These are phyloP conservation scores for Beta vulgaris DNA, from an alignment of 148 eudicot genomes.

Conservation along the genomic window DNA sequence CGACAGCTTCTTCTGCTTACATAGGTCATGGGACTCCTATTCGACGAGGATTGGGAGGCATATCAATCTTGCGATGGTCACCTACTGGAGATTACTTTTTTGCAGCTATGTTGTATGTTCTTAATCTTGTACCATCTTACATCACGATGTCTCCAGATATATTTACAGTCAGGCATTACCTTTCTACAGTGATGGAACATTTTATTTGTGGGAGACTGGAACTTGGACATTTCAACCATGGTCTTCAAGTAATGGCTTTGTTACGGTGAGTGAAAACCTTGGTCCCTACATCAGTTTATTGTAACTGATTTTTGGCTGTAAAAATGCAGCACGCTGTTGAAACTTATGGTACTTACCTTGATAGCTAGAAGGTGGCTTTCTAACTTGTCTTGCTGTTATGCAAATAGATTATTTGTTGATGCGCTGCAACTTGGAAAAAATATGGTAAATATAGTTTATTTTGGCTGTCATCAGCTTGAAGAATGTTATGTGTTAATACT, in stretches of 20 bases:
- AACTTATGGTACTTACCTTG: not conserved
- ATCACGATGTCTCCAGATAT: not conserved
- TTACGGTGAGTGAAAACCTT: constrained; percentile 57
- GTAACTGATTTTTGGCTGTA: not conserved
- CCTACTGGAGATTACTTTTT: constrained; percentile 93
- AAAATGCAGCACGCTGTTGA: not conserved
- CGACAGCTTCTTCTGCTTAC: constrained; percentile 15
- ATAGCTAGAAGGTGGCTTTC: not conserved
- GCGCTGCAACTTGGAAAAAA: not conserved
- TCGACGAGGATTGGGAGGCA: constrained; percentile 91
- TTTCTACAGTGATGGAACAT: constrained; percentile 85
- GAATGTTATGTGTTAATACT: not conserved
- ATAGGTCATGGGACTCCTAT: constrained; percentile 88
- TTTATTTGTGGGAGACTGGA: constrained; percentile 96
- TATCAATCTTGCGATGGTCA: constrained; percentile 90
- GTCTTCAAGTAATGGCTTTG: constrained; percentile 88
- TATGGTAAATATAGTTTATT: not conserved
- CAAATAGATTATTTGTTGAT: not conserved
- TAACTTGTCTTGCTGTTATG: not conserved
- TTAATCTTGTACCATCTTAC: constrained; percentile 4
- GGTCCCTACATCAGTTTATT: not conserved
- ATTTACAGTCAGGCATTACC: not conserved
- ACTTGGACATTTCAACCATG: constrained; percentile 96
- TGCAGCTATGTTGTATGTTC: constrained; percentile 83
- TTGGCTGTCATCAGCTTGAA: not conserved